Base-by-base conservation (phyloP, 495 filamentous ascomycete genomes). In the Penicillium ochrochloron region DNA sequence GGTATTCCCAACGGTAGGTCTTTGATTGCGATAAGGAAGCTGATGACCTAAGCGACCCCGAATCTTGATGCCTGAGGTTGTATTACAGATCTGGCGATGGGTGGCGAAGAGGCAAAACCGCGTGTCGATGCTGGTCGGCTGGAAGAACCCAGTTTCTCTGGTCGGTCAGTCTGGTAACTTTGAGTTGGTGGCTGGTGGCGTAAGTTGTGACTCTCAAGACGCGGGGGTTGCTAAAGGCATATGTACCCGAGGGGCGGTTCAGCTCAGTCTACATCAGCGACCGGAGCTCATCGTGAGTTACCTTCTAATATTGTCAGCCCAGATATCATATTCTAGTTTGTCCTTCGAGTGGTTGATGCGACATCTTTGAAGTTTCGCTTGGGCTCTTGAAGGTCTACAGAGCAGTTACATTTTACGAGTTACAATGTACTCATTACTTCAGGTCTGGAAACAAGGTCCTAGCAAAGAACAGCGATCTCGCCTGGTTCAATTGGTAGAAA, bases 401-500 rank as follows among this genome's bases (percentile, higher is more conserved):
- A 14, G 15, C 44, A 25, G 3, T 21, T 44, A 48, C 21, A 5
- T 11, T 25, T 12, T 17, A 23, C 44, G 10, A 48, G 5, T 33
- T 33, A 33, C 29, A 31, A 31, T 7, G 5, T 33, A 33, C 31
- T 9, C 2, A 33, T 33, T 33, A 48, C 15, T 52, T 31, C 48
- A 31, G 29, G 48, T 52, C 7, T 48, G 44, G 7, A 15, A 52
- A 52, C 25, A 52, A n/a, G 2, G 31, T 29, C 10, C 48, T 52
- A 52, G 48, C 27, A 31, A 52, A 52, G 34, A 65, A 46, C 35
- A 51, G 69, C 69, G 50, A 62, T 21, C 59, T n/a, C 39, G 61
- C 59, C 59, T 58, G 31, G 29, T 21, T 63, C 42, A 66, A 66
- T 70, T 68, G 55, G 59, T 67, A 60, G 66, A 52, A 66, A 72